These are phyloP conservation scores for Trametes maxima DNA, from an alignment of 768 basidiomycete genomes.

Conservation along the genomic window DNA sequence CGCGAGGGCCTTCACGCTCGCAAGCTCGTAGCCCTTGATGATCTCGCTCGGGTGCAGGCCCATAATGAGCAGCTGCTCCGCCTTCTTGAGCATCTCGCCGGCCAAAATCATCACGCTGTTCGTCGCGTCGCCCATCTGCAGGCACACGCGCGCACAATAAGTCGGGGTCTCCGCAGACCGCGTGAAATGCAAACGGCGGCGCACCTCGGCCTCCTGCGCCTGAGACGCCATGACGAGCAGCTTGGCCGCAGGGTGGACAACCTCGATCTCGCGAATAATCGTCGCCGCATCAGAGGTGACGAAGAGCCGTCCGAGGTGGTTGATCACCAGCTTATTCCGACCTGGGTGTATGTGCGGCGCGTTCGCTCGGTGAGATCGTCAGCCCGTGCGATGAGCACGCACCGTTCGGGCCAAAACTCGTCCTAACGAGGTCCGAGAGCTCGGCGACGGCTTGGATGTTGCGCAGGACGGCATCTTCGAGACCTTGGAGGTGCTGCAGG, in stretches of 20 bases:
- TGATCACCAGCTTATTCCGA: conserved; percentile 96
- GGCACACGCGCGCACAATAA: background rate
- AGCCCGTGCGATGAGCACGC: conserved; percentile 35
- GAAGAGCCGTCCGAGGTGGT: conserved; percentile 93
- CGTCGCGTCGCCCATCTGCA: conserved; percentile 92
- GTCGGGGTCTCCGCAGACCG: background rate
- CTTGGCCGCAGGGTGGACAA: conserved; percentile 98
- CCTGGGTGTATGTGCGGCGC: conserved; percentile 48
- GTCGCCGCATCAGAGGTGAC: conserved; percentile 99
- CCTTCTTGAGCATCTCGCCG: conserved; percentile 92
- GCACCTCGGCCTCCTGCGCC: conserved; percentile 91
- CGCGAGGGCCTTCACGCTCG: conserved; percentile 75
- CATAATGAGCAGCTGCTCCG: conserved; percentile 92
- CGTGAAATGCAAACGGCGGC: conserved; percentile 25
- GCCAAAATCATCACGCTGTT: conserved; percentile 95
- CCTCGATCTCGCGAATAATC: conserved; percentile 96
- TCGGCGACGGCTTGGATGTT: conserved; percentile 97
- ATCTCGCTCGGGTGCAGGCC: conserved; percentile 97
- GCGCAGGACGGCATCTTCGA: conserved; percentile 96
- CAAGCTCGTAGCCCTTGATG: conserved; percentile 93
- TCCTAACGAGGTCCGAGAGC: conserved; percentile 91
- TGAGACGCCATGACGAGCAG: conserved; percentile 99
- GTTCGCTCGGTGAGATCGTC: background rate
- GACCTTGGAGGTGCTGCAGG: conserved; percentile 73
- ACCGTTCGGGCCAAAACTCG: conserved; percentile 97